phyloP scores from a whole-genome alignment of 2,329 filamentous ascomycete species.

The Ploettnerulaceae sp. region DNA sequence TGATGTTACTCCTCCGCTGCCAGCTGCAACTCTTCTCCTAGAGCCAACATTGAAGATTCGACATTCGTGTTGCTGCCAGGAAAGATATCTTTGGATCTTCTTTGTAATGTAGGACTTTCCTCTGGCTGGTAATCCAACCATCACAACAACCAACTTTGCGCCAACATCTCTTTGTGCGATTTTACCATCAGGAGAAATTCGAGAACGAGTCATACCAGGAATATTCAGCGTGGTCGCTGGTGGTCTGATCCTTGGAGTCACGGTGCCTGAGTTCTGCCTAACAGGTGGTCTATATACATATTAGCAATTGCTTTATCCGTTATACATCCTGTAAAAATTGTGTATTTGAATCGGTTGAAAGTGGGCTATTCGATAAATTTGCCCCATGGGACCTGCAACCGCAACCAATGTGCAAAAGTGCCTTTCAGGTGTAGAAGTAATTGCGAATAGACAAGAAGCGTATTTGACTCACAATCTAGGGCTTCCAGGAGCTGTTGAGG shows the following conservation, averaged over 20 bases:
- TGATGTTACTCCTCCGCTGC: slow-evolving; percentile 39
- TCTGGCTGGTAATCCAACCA: slow-evolving; percentile 92
- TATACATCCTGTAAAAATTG: neutral
- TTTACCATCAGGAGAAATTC: slow-evolving; percentile 89
- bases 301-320: slow-evolving; percentile 10
- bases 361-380: neutral
- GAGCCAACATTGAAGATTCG: slow-evolving; percentile 97
- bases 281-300: slow-evolving; percentile 51
- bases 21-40: slow-evolving; percentile 74
- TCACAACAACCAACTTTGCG: slow-evolving; percentile 94
- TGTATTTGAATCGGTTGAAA: neutral
- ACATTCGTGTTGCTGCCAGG: slow-evolving; percentile 96
- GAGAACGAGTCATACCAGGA: slow-evolving; percentile 90
- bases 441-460: neutral
- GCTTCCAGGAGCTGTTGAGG: slow-evolving; percentile 31
- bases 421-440: neutral
- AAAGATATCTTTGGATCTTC: slow-evolving; percentile 90
- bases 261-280: slow-evolving; percentile 68
- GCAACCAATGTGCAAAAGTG: neutral
- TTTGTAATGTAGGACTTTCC: slow-evolving; percentile 99
- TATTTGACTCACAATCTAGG: slow-evolving; percentile 32
- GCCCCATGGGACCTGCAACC: neutral
- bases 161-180: slow-evolving; percentile 93
- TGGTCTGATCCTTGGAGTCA: slow-evolving; percentile 71
- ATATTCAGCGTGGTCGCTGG: slow-evolving; percentile 96